These are phyloP conservation scores for Pecoramyces ruminantium DNA, from an alignment of 192 early-diverging fungal species.

Conservation along the genomic window DNA sequence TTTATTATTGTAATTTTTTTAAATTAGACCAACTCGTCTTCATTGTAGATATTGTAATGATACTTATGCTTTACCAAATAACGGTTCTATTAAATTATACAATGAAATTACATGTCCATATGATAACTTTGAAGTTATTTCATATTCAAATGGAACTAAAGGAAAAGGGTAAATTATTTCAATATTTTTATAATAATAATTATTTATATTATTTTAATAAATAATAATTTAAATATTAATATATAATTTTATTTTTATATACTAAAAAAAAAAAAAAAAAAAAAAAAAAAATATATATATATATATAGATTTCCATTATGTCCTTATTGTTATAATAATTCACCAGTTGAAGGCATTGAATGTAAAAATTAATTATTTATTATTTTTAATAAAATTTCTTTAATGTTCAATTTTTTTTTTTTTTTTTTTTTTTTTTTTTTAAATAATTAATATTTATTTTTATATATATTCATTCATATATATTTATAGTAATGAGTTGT, in stretches of 20 bases:
- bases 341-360: conserved; percentile 25
- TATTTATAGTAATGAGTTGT: conserved; percentile 20
- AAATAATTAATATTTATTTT: background rate
- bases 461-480: background rate
- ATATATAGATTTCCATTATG: no score
- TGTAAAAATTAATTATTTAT: conserved; percentile 1
- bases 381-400: no score
- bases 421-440: no score
- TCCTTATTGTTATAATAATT: conserved; percentile 32
- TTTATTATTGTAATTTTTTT: no score
- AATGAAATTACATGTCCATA: conserved; percentile 16
- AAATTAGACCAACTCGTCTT: conserved; percentile 13
- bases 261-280: no score
- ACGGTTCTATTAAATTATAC: conserved; percentile 22
- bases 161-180: conserved; percentile 26
- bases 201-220: no score
- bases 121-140: conserved; percentile 30
- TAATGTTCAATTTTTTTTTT: no score
- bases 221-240: no score
- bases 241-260: no score
- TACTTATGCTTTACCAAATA: conserved; percentile 24
- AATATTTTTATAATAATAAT: no score
- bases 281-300: no score
- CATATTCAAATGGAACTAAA: conserved; percentile 33
- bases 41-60: conserved; percentile 30